Evolutionary conservation across 805 yeast genomes (phyloP), one percentile per base, ranked within the genome.

Genomic region (Tetrapisispora namnaoensis): DNA sequence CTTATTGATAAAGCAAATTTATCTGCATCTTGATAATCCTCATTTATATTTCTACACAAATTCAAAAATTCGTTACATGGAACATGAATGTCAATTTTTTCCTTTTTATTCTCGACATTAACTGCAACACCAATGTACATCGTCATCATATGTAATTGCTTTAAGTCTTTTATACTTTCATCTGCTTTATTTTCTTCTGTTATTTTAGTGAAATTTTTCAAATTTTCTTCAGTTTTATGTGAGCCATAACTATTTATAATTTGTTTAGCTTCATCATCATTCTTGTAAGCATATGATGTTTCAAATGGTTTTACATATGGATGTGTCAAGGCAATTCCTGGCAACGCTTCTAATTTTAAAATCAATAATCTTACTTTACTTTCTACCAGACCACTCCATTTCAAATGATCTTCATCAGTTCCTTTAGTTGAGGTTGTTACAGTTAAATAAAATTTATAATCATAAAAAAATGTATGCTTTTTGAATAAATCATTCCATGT

Each of bases 371-470:
- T 77, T 41, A 91, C 65, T 66, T 84, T 87, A 57, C 95, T 82
- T 66, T 93, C 98, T 11, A 93, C 91, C 71, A 91, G 72, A 10
- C 99, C 98, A 55, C 87, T 80, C 95, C 95, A 93, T 57, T 84
- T 85, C 49, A 82, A 68, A 59, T 91, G 96, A 48, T 89, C 89
- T 62, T 89, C 98, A 49, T 78, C 77, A 1, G 77, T 69, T 8
- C 83, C 85, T 52, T 71, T 75, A 0, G 97, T 84, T 1, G 86
- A 80, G 0, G 89, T 91, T 48, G 86, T 80, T 2, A 91, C 74
- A 32, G 93, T 84, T 48, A 93, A 67, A 62, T 93, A 93, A 66
- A 87, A 87, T 63, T 88, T 91, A 69, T 93, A 91, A 52, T 75
- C 76, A 63, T 72, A 77, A 69, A 93, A 93, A 62, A 88, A 93